Base-by-base conservation (phyloP, 306 rosid genomes). In the Carpinus fangiana region DNA sequence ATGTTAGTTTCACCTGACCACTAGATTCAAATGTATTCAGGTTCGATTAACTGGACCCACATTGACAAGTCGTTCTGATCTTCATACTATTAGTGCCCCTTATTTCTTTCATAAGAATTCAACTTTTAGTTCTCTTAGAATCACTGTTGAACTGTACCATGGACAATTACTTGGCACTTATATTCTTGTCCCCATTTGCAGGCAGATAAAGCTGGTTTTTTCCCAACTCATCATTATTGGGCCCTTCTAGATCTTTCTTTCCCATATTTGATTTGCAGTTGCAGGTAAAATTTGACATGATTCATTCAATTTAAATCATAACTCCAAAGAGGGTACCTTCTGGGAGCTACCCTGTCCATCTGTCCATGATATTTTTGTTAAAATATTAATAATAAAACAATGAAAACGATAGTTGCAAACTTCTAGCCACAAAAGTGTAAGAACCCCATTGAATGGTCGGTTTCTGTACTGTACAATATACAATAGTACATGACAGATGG, bases 161-260 rank as follows among this genome's bases (percentile, higher is more conserved):
- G 46, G 75, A 52, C 76, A 69, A 78, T 66, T 60, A 77, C 73
- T 50, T 47, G 50, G 76, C 76, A 72, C 11, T 11, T 43, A 36
- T 38, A 72, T 60, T 76, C 67, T 76, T 88, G 82, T 79, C 81
- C 18, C 12, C 11, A 79, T 21, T n/a, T 84, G 74, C 13, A 43
- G 67, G 73, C 82, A 79, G 21, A 52, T 62, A 43, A 79, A 38
- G 12, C 52, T 66, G 53, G 53, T 65, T 76, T 52, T 43, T 17
- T 50, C 41, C 2, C 67, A 31, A 31, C n/a, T 54, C 71, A 57
- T 70, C 64, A 75, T 64, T 28, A 43, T 12, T 65, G 79, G 73
- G 77, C 68, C 77, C 76, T 75, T 84, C 88, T 64, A 75, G 87
- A 82, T 61, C 71, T 62, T 79, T 76, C 89, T 68, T 87, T 69